These are phyloP conservation scores for Kalanchoe fedtschenkoi DNA, from an alignment of 164 flowering plant species.

Conservation along the genomic window DNA sequence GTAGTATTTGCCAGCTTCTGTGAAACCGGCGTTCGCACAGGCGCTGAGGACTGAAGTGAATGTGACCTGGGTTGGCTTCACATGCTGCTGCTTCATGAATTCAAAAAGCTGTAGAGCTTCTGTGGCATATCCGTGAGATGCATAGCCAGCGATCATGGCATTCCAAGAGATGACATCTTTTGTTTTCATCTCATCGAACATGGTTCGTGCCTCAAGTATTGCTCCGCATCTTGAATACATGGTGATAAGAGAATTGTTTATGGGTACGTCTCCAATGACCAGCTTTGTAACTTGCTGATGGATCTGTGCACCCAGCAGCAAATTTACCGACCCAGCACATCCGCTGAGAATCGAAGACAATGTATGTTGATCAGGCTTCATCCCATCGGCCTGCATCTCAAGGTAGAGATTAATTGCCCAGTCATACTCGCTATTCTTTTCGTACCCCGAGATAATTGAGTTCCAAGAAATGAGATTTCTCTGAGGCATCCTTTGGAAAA, in stretches of 20 bases:
- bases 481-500: constrained; percentile 10
- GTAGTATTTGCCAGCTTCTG: constrained; percentile 5
- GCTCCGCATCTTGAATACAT: constrained; percentile 25
- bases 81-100: constrained; percentile 11
- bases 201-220: constrained; percentile 8
- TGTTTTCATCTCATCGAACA: constrained; percentile 10
- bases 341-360: constrained; percentile 11
- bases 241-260: constrained; percentile 17
- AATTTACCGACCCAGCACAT: constrained; percentile 11
- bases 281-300: constrained; percentile 18
- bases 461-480: constrained; percentile 9
- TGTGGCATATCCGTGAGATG: constrained; percentile 16
- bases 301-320: constrained; percentile 15
- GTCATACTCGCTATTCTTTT: constrained; percentile 2
- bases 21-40: constrained; percentile 12
- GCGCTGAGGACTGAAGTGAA: constrained; percentile 20
- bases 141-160: constrained; percentile 15
- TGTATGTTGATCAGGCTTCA: constrained; percentile 11
- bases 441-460: constrained; percentile 8
- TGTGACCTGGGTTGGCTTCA: constrained; percentile 16
- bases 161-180: constrained; percentile 11
- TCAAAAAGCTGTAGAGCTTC: constrained; percentile 17
- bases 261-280: constrained; percentile 14
- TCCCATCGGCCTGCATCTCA: constrained; percentile 9
- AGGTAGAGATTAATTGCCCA: constrained; percentile 2